These are phyloP conservation scores for Fusarium floridanum DNA, from an alignment of 2,329 filamentous ascomycete species.

Conservation along the genomic window DNA sequence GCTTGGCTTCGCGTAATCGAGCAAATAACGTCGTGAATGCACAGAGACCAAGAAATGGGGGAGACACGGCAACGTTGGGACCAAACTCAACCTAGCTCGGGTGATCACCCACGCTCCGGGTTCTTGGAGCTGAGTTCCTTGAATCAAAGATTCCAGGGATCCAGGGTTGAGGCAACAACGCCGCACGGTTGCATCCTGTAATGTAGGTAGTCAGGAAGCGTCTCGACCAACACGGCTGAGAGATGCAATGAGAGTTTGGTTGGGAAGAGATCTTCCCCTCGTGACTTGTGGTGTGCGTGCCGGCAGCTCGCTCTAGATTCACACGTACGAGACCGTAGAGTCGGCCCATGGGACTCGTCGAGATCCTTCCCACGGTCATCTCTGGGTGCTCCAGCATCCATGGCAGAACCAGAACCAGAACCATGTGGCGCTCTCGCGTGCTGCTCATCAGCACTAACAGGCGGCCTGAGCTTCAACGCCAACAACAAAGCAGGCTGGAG, in stretches of 20 bases:
- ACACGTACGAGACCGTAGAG: not conserved
- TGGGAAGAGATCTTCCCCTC: not conserved
- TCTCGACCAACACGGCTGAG: not conserved
- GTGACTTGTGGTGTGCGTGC: not conserved
- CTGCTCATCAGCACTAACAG: not conserved
- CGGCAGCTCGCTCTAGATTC: not conserved
- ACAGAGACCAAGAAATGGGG: not conserved
- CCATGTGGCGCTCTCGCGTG: conserved; percentile 4
- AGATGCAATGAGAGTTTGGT: not conserved
- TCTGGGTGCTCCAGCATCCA: not conserved
- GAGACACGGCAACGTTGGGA: conserved; percentile 1
- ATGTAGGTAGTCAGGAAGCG: not conserved
- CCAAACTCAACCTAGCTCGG: conserved; percentile 14
- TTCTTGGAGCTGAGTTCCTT: conserved; percentile 32
- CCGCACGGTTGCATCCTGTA: conserved; percentile 10
- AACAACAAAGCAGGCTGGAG: not conserved
- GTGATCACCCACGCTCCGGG: conserved; percentile 42
- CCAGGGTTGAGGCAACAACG: conserved; percentile 21
- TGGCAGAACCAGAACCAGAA: not conserved
- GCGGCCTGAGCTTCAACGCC: conserved; percentile 2
- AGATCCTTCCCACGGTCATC: not conserved
- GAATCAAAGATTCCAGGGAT: conserved; percentile 6
- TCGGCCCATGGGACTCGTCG: not conserved
- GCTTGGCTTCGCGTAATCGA: conserved; percentile 23
- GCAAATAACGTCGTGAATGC: conserved; percentile 22